Evolutionary conservation across 306 rosid species (phyloP), one percentile per base, ranked within the genome.

Genomic region (Cucurbita maxima): DNA sequence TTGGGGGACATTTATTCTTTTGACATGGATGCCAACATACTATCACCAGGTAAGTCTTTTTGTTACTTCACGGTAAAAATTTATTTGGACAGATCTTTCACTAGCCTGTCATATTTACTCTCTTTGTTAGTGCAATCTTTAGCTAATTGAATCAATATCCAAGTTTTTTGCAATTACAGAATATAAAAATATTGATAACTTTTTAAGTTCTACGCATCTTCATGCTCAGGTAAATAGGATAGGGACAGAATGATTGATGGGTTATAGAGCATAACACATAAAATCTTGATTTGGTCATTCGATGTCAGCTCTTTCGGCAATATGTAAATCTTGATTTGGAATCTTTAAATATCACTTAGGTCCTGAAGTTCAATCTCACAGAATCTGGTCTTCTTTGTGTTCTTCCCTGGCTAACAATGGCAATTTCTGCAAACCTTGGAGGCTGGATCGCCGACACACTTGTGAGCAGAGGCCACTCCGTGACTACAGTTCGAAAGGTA

Each of bases 1-100:
- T 76, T 95, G 99, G 99, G 99, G 99, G 70, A 95, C 99, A 63
- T 95, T 95, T 79, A 95, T 95, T 84, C 99, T 95, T 82, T 88
- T 95, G 62, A 95, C 99, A 37, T 95, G 97, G 99, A 95, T 95
- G 99, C 99, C 99, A 66, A 95, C 99, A 55, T 95, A 95, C 88
- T 91, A 95, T 82, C 86, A 91, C 79, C 99, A 95, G 89, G 99
- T 89, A 78, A 80, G 88, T 78, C 72, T 55, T 76, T 59, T 55
- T 61, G 30, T 40, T 72, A 57, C 45, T 55, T 43, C 43, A 73
- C 7, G 1, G 72, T 22, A 44, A 50, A 20, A 62, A 3, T 67
- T 67, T 20, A 43, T 44, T 67, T 6, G 56, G n/a, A n/a, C 16
- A n/a, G 52, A 36, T 43, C 52, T 41, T 18, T 44, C 36, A 64